These are phyloP conservation scores for Astragalus membranaceus DNA, from an alignment of 306 rosid species.

Conservation along the genomic window DNA sequence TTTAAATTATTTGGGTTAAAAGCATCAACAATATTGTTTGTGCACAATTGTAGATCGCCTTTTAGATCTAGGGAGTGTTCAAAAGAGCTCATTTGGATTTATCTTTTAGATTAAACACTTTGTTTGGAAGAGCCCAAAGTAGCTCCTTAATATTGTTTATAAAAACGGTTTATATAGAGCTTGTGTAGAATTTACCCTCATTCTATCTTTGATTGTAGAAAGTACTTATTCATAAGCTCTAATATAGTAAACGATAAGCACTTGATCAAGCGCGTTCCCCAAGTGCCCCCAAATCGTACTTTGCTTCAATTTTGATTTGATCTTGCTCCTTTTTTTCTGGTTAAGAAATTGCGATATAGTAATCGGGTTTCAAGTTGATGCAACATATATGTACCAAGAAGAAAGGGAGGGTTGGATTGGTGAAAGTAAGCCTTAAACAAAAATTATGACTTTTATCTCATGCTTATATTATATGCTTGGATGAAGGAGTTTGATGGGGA, in stretches of 20 bases:
- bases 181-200: not conserved
- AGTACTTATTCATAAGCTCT: not conserved
- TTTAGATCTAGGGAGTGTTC: not conserved
- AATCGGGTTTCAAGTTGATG: not conserved
- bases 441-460: not conserved
- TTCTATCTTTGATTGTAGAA: too few relatives aligned
- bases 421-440: not conserved
- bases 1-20: not conserved
- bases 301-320: not conserved
- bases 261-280: not conserved
- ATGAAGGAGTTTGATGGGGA: not conserved
- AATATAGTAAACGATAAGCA: not conserved
- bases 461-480: not conserved
- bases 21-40: not conserved
- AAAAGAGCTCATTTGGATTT: not conserved
- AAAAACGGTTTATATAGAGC: not conserved
- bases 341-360: not conserved
- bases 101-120: not conserved
- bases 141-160: not conserved
- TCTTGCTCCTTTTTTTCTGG: not conserved
- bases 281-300: not conserved
- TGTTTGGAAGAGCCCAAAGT: not conserved
- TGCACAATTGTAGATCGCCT: not conserved
- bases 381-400: not conserved
- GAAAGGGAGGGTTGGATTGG: not conserved